Conservation (phyloP, 1,139 yeast genomes). For the Nadsonia commutata region DNA sequence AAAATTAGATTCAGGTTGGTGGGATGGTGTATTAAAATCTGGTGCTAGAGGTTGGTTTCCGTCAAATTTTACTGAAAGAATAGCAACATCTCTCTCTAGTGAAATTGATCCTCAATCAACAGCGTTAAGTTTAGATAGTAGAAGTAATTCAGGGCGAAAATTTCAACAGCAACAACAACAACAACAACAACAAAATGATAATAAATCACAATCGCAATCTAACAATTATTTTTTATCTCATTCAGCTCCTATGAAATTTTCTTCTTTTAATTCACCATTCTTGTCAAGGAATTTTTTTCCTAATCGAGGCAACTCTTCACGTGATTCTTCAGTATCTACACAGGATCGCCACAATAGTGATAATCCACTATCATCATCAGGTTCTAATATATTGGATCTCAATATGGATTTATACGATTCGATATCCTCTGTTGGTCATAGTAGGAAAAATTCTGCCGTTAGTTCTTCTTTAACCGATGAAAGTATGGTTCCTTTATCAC, state of each 20-base stretch:
- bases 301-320: not conserved
- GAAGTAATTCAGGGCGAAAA: too few relatives aligned
- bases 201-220: too few relatives aligned
- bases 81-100: slow-evolving; percentile 4
- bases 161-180: too few relatives aligned
- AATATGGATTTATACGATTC: not conserved
- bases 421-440: not conserved
- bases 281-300: not conserved
- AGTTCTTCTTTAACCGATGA: not conserved
- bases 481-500: not conserved
- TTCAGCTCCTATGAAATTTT: not conserved
- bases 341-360: not conserved
- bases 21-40: slow-evolving; percentile 20
- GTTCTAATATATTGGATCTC: not conserved
- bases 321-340: not conserved
- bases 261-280: not conserved
- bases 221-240: not conserved
- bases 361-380: too few relatives aligned
- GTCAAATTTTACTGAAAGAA: slow-evolving; percentile 16
- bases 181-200: too few relatives aligned
- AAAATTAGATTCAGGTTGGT: slow-evolving; percentile 29
- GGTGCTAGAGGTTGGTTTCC: slow-evolving; percentile 25
- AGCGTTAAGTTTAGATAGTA: too few relatives aligned
- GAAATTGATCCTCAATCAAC: not conserved
- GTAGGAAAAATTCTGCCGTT: not conserved